phyloP scores from a whole-genome alignment of 345 rosid genomes.

The Eucalyptus sp. region DNA sequence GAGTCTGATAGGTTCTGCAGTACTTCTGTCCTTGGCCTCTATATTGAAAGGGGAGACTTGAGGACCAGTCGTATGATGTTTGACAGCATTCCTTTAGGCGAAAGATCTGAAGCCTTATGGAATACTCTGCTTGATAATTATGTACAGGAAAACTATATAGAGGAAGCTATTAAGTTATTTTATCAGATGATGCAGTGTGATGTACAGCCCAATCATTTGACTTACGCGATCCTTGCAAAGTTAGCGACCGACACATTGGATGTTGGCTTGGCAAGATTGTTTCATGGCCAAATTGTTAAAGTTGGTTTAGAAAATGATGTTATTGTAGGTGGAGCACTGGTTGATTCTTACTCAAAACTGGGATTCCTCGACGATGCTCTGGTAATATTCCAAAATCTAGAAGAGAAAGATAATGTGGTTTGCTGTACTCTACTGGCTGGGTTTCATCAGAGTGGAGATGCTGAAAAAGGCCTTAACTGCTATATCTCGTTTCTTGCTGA shows the following conservation, averaged over 20 bases:
- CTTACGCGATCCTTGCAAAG: background rate
- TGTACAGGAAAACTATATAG: background rate
- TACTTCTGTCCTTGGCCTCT: slow-evolving; percentile 1
- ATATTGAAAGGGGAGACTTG: background rate
- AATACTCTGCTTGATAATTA: background rate
- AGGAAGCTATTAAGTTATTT: background rate
- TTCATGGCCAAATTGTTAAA: background rate
- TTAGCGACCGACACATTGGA: background rate
- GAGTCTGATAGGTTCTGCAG: background rate
- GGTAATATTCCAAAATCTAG: background rate
- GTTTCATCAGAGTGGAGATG: background rate
- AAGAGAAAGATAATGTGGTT: background rate
- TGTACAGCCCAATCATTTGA: background rate
- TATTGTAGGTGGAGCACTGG: background rate
- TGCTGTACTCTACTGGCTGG: background rate
- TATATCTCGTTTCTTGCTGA: background rate
- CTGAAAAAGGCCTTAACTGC: background rate
- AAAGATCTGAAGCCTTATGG: background rate
- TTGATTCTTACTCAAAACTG: background rate
- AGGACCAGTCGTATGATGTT: background rate
- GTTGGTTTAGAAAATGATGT: background rate
- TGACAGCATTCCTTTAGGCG: background rate
- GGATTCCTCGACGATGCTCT: background rate
- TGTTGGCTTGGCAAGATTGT: background rate
- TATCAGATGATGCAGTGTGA: background rate